Percentiles rank a stretch among this genome's conserved stretches.
phyloP scores from a whole-genome alignment of 768 basidiomycete genomes.

The Melanogaster broomeanus region DNA sequence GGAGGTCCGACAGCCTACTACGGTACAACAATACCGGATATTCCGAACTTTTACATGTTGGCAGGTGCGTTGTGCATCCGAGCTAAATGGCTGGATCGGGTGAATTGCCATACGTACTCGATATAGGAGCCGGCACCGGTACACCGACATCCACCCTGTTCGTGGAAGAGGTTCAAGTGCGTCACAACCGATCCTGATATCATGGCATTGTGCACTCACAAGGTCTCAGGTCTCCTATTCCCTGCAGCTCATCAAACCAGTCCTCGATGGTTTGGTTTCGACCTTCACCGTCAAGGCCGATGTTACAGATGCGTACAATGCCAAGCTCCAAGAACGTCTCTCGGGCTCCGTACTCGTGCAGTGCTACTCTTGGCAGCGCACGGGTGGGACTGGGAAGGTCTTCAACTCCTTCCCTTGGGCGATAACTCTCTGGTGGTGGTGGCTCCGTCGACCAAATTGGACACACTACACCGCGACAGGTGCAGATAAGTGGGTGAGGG shows the following conservation, averaged over 20 bases:
- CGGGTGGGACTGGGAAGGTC: slow-evolving; percentile 37
- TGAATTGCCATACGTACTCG: not conserved
- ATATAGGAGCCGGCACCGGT: slow-evolving; percentile 28
- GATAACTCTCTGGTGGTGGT: slow-evolving; percentile 34
- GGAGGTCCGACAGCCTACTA: slow-evolving; percentile 36
- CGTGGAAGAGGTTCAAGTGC: slow-evolving; percentile 31
- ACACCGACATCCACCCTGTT: slow-evolving; percentile 27
- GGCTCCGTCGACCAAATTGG: slow-evolving; percentile 37
- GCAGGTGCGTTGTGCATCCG: slow-evolving; percentile 20
- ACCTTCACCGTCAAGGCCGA: slow-evolving; percentile 24
- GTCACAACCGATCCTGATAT: not conserved
- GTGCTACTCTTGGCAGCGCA: slow-evolving; percentile 45
- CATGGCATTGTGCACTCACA: not conserved
- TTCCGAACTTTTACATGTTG: slow-evolving; percentile 39
- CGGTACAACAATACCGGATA: slow-evolving; percentile 34
- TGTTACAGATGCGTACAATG: slow-evolving; percentile 30
- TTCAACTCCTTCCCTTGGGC: slow-evolving; percentile 43
- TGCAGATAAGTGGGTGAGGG: slow-evolving; percentile 38
- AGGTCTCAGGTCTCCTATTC: slow-evolving; percentile 26
- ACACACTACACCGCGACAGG: slow-evolving; percentile 36
- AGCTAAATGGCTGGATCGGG: not conserved
- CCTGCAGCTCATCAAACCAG: slow-evolving; percentile 31
- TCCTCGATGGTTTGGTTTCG: slow-evolving; percentile 21
- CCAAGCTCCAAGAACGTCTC: slow-evolving; percentile 15
- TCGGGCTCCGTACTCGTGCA: slow-evolving; percentile 23